Evolutionary conservation across 2,329 filamentous ascomycete genomes (phyloP), one percentile per base, ranked within the genome.

Genomic region (Pyrenophora seminiperda): DNA sequence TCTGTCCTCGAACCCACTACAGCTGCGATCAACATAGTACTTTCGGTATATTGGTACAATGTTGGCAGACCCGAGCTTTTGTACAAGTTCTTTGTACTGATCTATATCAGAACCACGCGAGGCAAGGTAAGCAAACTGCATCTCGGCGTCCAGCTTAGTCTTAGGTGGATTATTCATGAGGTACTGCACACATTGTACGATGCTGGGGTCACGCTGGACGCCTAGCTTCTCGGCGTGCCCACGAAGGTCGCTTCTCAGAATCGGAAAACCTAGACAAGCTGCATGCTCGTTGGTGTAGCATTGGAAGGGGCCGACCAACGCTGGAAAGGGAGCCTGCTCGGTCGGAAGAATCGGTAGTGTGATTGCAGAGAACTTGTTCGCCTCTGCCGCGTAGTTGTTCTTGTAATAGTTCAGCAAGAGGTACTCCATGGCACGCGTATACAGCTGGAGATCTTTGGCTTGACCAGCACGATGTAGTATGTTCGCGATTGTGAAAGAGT

Each of bases 221-320:
- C 91, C 92, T 63, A 99, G 91, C 75, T 94, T 93, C 46, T 81
- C 79, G 13, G 91, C 90, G 76, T 97, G 90, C 9, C 82, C 76
- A 53, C 89, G 86, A n/a, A 97, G 79, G 56, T 94, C 89, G 39
- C 77, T 81, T 53, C 84, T 82, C 27, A 99, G 76, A 14, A 96
- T 87, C 19, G 86, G 80, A 65, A 96, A 97, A 0, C 90, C 90
- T 43, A 99, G 80, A 4, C 95, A 79, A 1, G 87, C 80, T 17
- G 90, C 89, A 33, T 82, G 82, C 31, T 87, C 83, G 60, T 97
- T 93, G 1, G 86, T 91, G 67, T 90, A 99, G 66, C 92, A 97
- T 50, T 86, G 83, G 1, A 82, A 83, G 0, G 93, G 92, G 1
- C 81, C 75, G 1, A 91, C 89, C 20, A 96, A 77, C 30, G 78